Conservation (phyloP, 768 basidiomycete species). For the Leccinum uliginosum region DNA sequence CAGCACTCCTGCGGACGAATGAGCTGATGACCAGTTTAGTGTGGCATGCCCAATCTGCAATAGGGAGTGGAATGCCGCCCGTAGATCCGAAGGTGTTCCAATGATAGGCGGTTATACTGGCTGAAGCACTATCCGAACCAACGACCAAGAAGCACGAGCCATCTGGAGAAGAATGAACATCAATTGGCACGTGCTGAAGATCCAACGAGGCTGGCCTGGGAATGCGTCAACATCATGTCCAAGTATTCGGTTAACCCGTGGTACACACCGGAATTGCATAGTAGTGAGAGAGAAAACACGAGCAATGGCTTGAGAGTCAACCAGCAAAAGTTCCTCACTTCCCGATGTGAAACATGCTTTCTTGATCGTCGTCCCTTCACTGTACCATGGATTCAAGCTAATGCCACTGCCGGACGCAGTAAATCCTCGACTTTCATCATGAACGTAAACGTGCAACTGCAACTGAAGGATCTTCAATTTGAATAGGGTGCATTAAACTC, state of each 20-base stretch:
- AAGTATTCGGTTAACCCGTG: not conserved
- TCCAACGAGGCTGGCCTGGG: slow-evolving; percentile 44
- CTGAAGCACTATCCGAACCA: slow-evolving; percentile 17
- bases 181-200: slow-evolving; percentile 31
- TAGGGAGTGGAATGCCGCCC: slow-evolving; percentile 37
- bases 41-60: slow-evolving; percentile 26
- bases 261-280: slow-evolving; percentile 48
- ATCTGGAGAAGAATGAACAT: slow-evolving; percentile 47
- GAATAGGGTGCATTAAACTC: not conserved
- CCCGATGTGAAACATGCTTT: slow-evolving; percentile 44
- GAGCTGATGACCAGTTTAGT: slow-evolving; percentile 39
- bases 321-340: slow-evolving; percentile 48
- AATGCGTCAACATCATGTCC: not conserved
- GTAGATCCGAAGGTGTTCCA: slow-evolving; percentile 56
- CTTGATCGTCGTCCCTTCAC: slow-evolving; percentile 30
- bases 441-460: slow-evolving; percentile 42
- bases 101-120: slow-evolving; percentile 41
- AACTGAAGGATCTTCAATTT: slow-evolving; percentile 21
- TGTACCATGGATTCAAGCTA: slow-evolving; percentile 45
- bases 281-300: slow-evolving; percentile 52
- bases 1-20: slow-evolving; percentile 36
- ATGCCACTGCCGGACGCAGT: slow-evolving; percentile 40
- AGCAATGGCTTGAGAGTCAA: slow-evolving; percentile 41
- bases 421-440: slow-evolving; percentile 45
- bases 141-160: slow-evolving; percentile 47